Evolutionary conservation across 106 monocot genomes (phyloP).

Genomic region (Allium fistulosum): DNA sequence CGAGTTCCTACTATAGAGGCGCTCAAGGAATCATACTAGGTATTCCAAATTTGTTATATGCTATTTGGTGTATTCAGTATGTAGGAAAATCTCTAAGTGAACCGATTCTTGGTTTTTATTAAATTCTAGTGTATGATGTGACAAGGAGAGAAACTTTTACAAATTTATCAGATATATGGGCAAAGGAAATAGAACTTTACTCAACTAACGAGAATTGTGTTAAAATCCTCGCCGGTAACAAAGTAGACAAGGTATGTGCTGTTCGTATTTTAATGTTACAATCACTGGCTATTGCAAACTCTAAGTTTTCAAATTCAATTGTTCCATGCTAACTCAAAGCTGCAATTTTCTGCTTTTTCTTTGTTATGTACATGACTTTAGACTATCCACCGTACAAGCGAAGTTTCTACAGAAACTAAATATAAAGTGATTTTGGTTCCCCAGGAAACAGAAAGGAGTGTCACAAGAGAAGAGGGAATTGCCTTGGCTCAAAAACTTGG

Average conservation of each 20-base stretch:
- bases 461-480: slow-evolving; percentile 53
- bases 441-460: slow-evolving; percentile 51
- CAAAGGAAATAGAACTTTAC: slow-evolving; percentile 76
- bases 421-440: too few species aligned
- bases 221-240: slow-evolving; percentile 91
- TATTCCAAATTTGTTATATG: slow-evolving; percentile 5
- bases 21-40: slow-evolving; percentile 57
- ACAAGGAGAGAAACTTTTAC: slow-evolving; percentile 81
- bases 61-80: too few species aligned
- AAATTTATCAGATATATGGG: slow-evolving; percentile 85
- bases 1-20: slow-evolving; percentile 51
- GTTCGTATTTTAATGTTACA: too few species aligned
- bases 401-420: too few species aligned
- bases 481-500: slow-evolving; percentile 47
- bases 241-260: slow-evolving; percentile 73
- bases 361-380: too few species aligned
- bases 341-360: too few species aligned
- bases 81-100: too few species aligned
- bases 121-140: slow-evolving; percentile 78
- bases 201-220: slow-evolving; percentile 75
- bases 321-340: too few species aligned
- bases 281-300: too few species aligned
- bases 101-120: too few species aligned
- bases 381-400: too few species aligned
- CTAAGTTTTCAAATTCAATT: too few species aligned